Evolutionary conservation across 2,329 filamentous ascomycete species (phyloP), one percentile per base, ranked within the genome.

Genomic region (Calonectria henricotiae): DNA sequence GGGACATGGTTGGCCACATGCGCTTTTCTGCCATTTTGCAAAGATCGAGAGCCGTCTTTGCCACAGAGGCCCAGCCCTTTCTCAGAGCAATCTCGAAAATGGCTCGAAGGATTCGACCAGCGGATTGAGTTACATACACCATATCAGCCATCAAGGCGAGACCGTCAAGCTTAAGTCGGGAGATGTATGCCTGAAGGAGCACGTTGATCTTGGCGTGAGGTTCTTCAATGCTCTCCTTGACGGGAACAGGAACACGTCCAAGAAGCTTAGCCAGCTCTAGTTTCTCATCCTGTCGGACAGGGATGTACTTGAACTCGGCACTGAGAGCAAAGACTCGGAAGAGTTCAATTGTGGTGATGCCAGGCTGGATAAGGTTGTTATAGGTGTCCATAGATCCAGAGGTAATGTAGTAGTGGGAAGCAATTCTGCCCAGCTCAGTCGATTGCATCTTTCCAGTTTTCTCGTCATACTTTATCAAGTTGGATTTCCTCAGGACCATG

Each of bases 11-110:
- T 15, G 96, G 95, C 96, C 96, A 99, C 97, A 99, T 99, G 61
- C 97, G 90, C 87, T 98, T 98, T 86, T 99, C 96, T 0, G 96
- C 96, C 94, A 98, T 98, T 85, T 99, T 99, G 85, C 97, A 99
- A 64, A 99, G 88, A 77, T 98, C 94, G 47, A 99, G 86, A 0
- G 96, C 95, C 72, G 93, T 94, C 85, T 96, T 98, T 9, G 96
- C 94, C 4, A 98, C 96, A 17, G 91, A 92, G 0, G 96, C 91
- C 96, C 96, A 99, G 39, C 96, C 96, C 83, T 98, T 98, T 85
- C 96, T 97, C 74, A 99, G 85, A n/a, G 94, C 93, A 65, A 99
- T 98, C 84, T 99, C 97, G 75, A 98, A 99, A 61, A 99, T 92
- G 0, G 96, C 96, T 67, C 96, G 91, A 54, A 99, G 86, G 76